Percentiles rank a stretch among this genome's conserved stretches.
Evolutionary conservation across 1,139 yeast species (phyloP).

Genomic region (Blastobotrys persicus): DNA sequence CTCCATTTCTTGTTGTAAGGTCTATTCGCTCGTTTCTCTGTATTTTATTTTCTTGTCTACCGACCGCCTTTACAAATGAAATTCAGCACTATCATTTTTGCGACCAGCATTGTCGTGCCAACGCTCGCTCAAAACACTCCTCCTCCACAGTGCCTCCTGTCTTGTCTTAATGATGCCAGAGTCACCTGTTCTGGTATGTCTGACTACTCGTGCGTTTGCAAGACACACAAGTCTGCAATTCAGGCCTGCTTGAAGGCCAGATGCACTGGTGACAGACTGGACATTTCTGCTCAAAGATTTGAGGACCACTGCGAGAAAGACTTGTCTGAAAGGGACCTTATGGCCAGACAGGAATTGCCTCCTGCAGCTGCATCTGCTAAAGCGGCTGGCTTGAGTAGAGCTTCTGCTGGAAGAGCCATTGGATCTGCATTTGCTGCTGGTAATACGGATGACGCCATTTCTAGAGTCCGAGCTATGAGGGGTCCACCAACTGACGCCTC

Average conservation of each 20-base stretch:
- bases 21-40: constrained; percentile 7
- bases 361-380: constrained; percentile 1
- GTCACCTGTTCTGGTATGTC: neutral
- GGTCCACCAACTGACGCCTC: neutral
- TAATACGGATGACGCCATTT: neutral
- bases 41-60: neutral
- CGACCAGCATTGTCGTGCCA: neutral
- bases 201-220: constrained; percentile 4
- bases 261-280: neutral
- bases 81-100: neutral
- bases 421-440: neutral
- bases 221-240: constrained; percentile 2
- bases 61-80: neutral
- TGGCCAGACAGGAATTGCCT: constrained; percentile 4
- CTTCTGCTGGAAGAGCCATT: constrained; percentile 4
- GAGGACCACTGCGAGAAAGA: constrained; percentile 1
- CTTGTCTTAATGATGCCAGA: neutral
- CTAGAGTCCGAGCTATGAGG: neutral
- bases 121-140: constrained; percentile 3
- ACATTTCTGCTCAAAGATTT: constrained; percentile 5
- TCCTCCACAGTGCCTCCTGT: constrained; percentile 2
- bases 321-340: neutral
- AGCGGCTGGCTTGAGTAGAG: constrained; percentile 4
- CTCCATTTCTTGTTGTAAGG: neutral
- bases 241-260: constrained; percentile 3